These are phyloP conservation scores for Canna indica DNA, from an alignment of 176 grass and related monocot species.

Conservation along the genomic window DNA sequence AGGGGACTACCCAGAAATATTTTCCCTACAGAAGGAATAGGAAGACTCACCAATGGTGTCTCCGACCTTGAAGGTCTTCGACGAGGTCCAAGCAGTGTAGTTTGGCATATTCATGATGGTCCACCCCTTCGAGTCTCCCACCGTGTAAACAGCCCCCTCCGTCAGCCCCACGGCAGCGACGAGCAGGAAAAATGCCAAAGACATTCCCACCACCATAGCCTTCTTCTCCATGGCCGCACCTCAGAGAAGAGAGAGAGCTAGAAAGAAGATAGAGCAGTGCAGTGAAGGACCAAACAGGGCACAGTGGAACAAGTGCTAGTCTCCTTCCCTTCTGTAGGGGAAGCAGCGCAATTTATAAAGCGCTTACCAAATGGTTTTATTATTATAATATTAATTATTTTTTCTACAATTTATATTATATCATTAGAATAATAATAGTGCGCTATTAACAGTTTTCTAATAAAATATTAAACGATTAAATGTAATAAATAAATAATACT, in stretches of 20 bases:
- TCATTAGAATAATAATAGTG: too few species aligned
- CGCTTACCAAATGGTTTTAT: too few species aligned
- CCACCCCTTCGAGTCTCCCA: constrained; percentile 52
- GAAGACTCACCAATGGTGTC: constrained; percentile 17
- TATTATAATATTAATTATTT: too few species aligned
- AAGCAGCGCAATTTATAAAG: too few species aligned
- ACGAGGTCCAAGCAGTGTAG: constrained; percentile 34
- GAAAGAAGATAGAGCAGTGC: neutral
- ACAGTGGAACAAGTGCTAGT: too few species aligned
- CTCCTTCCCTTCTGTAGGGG: too few species aligned
- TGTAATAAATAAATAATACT: too few species aligned
- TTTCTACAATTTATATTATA: too few species aligned
- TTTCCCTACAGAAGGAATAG: neutral
- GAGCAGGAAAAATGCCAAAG: constrained; percentile 2
- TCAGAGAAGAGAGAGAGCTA: neutral
- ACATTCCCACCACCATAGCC: neutral
- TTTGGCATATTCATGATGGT: constrained; percentile 38
- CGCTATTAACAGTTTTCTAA: too few species aligned
- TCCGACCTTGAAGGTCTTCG: constrained; percentile 18
- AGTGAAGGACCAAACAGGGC: neutral
- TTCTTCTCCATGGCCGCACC: constrained; percentile 1
- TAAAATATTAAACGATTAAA: too few species aligned
- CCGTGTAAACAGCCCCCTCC: constrained; percentile 42
- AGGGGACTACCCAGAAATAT: neutral
- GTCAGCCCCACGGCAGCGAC: constrained; percentile 17